Percentiles rank a stretch among this genome's conserved stretches.
These are phyloP conservation scores for Nakazawaea ernobii DNA, from an alignment of 805 yeast species.

Conservation along the genomic window DNA sequence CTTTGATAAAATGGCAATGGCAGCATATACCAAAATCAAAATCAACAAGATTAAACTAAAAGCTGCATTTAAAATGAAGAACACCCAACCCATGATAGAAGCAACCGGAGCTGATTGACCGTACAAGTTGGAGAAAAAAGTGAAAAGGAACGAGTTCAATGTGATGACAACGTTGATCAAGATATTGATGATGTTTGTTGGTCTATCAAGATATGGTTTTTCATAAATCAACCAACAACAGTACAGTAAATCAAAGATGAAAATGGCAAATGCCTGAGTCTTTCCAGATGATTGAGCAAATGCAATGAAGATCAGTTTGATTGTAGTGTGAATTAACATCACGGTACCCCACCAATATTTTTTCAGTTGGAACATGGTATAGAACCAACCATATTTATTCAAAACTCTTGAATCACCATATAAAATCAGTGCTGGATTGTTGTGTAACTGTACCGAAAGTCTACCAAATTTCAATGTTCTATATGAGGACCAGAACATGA, in stretches of 20 bases:
- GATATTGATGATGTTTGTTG: slow-evolving; percentile 75
- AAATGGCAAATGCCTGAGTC: slow-evolving; percentile 72
- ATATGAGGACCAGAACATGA: slow-evolving; percentile 60
- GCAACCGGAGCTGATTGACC: slow-evolving; percentile 74
- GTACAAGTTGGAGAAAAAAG: slow-evolving; percentile 81
- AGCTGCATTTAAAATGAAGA: slow-evolving; percentile 85
- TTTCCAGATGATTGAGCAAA: slow-evolving; percentile 79
- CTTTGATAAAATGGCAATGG: slow-evolving; percentile 62
- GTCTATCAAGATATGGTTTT: slow-evolving; percentile 75
- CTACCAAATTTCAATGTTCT: slow-evolving; percentile 61
- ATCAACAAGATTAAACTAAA: slow-evolving; percentile 71
- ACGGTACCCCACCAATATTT: slow-evolving; percentile 81
- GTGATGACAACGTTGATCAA: slow-evolving; percentile 66
- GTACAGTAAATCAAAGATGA: slow-evolving; percentile 70
- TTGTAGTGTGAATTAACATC: slow-evolving; percentile 50
- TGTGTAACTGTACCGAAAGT: slow-evolving; percentile 49
- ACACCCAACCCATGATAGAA: slow-evolving; percentile 88
- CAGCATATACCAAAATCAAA: slow-evolving; percentile 60
- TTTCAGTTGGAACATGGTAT: slow-evolving; percentile 80
- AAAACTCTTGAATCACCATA: slow-evolving; percentile 73
- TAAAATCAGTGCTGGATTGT: slow-evolving; percentile 82
- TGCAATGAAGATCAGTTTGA: slow-evolving; percentile 69
- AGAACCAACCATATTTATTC: slow-evolving; percentile 80
- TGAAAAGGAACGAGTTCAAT: slow-evolving; percentile 75
- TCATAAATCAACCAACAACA: slow-evolving; percentile 55